Percentiles rank a stretch among this genome's conserved stretches.
Conservation (phyloP, 2,329 filamentous ascomycete genomes). For the Rachicladosporium sp. region DNA sequence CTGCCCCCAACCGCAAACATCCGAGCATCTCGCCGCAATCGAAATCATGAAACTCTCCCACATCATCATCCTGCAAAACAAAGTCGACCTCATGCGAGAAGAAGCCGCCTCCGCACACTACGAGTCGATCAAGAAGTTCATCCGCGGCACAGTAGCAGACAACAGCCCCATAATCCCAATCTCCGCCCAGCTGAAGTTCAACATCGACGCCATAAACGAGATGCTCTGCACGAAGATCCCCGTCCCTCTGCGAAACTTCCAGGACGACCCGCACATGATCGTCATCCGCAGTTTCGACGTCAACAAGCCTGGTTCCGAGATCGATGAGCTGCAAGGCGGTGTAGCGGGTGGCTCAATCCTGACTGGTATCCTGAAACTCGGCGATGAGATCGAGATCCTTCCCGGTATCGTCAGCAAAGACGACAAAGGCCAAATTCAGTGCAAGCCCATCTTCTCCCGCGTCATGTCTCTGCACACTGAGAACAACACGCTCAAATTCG, state of each 20-base stretch:
- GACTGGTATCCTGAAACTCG: conserved; percentile 90
- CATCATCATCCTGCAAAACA: conserved; percentile 99
- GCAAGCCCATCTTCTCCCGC: conserved; percentile 91
- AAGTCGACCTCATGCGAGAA: conserved; percentile 96
- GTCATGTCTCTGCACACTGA: conserved; percentile 94
- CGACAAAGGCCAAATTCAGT: conserved; percentile 84
- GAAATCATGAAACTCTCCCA: conserved; percentile 99
- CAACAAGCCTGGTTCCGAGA: conserved; percentile 98
- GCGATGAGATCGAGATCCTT: conserved; percentile 95
- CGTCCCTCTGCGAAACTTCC: conserved; percentile 81
- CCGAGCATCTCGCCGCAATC: conserved; percentile 95
- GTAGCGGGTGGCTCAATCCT: conserved; percentile 95
- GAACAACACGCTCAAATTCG: conserved; percentile 96
- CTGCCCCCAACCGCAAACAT: conserved; percentile 95
- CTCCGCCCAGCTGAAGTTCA: conserved; percentile 96
- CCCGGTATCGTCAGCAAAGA: conserved; percentile 97
- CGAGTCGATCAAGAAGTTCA: conserved; percentile 96
- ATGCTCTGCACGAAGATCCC: conserved; percentile 91
- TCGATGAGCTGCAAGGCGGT: conserved; percentile 95
- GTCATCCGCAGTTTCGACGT: conserved; percentile 98
- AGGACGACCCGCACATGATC: conserved; percentile 91
- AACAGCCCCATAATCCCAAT: conserved; percentile 94
- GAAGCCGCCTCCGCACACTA: conserved; percentile 89
- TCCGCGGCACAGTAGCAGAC: conserved; percentile 90
- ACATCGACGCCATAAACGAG: conserved; percentile 97